phyloP scores from a whole-genome alignment of 495 filamentous ascomycete species.

The Opeltia flavorubescens region DNA sequence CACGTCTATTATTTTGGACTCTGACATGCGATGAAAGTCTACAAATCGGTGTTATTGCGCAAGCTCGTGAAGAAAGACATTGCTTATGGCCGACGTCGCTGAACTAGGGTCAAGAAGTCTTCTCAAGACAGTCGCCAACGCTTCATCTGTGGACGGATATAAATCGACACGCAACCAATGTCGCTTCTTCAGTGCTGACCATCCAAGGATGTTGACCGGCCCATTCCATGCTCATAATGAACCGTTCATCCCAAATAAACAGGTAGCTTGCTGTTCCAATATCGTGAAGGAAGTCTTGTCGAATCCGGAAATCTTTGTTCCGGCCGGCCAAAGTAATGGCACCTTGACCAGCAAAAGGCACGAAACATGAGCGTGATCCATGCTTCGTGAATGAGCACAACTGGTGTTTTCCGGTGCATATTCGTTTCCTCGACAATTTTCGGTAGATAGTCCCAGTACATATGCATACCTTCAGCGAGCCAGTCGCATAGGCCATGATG shows the following conservation, averaged over 20 bases:
- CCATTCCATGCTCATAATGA: too few relatives aligned
- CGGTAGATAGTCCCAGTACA: slow-evolving; percentile 11
- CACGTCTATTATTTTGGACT: too few relatives aligned
- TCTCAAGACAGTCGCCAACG: too few relatives aligned
- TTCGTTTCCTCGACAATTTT: slow-evolving; percentile 5
- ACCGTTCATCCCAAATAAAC: neutral
- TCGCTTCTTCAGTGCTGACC: too few relatives aligned
- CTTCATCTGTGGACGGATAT: too few relatives aligned
- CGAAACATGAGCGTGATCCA: slow-evolving; percentile 11
- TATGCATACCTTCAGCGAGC: slow-evolving; percentile 9
- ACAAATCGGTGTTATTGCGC: too few relatives aligned
- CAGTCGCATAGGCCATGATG: slow-evolving; percentile 2
- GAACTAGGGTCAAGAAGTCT: too few relatives aligned
- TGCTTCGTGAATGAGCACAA: slow-evolving; percentile 6
- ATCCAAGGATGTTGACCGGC: too few relatives aligned
- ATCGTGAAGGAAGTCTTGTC: neutral
- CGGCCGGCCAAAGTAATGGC: slow-evolving; percentile 4
- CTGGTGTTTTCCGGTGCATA: neutral
- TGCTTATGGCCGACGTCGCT: too few relatives aligned
- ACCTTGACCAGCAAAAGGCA: slow-evolving; percentile 12
- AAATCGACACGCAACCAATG: too few relatives aligned
- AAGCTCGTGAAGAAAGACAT: too few relatives aligned
- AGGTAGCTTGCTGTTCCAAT: slow-evolving; percentile 1
- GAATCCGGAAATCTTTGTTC: neutral
- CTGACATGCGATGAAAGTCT: too few relatives aligned